These are phyloP conservation scores for Starmerella bombicola DNA, from an alignment of 805 yeast species.

Conservation along the genomic window DNA sequence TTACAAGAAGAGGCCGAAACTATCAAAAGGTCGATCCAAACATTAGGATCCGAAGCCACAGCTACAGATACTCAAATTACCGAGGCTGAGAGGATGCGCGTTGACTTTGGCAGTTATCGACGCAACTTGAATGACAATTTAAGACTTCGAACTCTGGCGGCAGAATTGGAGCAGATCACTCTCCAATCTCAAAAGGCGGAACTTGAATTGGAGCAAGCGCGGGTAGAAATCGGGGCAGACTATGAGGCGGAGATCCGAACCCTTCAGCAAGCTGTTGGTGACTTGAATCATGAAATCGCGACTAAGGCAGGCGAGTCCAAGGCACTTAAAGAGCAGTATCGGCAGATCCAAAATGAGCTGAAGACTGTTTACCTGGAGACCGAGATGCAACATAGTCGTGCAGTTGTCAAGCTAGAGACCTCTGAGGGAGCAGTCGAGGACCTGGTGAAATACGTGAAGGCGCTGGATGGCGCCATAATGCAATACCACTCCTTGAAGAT, in stretches of 20 bases:
- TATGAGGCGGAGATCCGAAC: conserved; percentile 46
- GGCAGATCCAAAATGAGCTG: conserved; percentile 45
- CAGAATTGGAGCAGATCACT: neutral
- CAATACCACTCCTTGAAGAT: conserved; percentile 79
- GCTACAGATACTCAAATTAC: neutral
- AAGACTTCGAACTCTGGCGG: conserved; percentile 27
- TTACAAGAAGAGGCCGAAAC: neutral
- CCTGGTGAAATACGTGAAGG: conserved; percentile 65
- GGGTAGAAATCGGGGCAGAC: conserved; percentile 37
- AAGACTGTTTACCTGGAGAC: conserved; percentile 59
- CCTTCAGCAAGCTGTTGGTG: conserved; percentile 41
- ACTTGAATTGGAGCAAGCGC: conserved; percentile 29
- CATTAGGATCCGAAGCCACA: neutral
- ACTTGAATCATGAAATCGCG: conserved; percentile 52
- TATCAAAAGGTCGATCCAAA: neutral
- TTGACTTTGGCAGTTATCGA: conserved; percentile 45
- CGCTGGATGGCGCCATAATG: conserved; percentile 88
- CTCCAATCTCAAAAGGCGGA: conserved; percentile 15
- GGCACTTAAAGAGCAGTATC: conserved; percentile 65
- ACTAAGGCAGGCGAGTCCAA: conserved; percentile 74
- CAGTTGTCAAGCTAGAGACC: conserved; percentile 66
- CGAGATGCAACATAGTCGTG: conserved; percentile 49
- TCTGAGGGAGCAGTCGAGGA: conserved; percentile 68
- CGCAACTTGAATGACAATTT: conserved; percentile 53
- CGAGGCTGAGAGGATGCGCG: conserved; percentile 9